Evolutionary conservation across 352 stramenopile species (phyloP).

Genomic region (Phytophthora pini): DNA sequence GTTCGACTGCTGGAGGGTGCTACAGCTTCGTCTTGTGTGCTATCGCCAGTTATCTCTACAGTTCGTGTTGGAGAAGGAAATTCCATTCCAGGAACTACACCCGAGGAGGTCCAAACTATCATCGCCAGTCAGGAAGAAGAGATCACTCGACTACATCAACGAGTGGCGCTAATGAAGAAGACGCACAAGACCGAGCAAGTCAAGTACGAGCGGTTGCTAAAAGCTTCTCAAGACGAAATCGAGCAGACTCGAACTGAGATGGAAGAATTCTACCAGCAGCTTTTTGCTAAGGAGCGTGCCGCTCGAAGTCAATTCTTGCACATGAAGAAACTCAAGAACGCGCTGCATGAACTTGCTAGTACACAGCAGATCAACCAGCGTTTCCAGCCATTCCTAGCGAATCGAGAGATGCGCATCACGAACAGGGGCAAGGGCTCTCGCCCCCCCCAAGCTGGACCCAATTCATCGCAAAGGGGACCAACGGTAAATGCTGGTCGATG

Average conservation of each 20-base stretch:
- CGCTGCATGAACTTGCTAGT: constrained; percentile 56
- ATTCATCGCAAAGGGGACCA: constrained; percentile 14
- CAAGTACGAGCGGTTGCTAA: constrained; percentile 61
- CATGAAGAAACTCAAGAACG: constrained; percentile 81
- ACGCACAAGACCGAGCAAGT: constrained; percentile 47
- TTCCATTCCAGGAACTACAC: constrained; percentile 10
- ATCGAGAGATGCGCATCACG: constrained; percentile 43
- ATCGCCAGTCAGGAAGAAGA: constrained; percentile 72
- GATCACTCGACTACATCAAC: constrained; percentile 68
- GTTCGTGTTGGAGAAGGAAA: constrained; percentile 1
- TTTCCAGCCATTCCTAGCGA: constrained; percentile 46
- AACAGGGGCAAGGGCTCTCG: constrained; percentile 15
- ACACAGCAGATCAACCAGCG: constrained; percentile 67
- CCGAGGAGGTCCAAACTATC: constrained; percentile 45
- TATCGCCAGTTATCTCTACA: constrained; percentile 6
- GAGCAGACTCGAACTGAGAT: constrained; percentile 49
- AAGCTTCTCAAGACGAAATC: constrained; percentile 54
- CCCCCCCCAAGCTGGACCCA: constrained; percentile 1
- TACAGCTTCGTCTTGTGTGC: constrained; percentile 9
- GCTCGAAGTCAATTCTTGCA: constrained; percentile 67
- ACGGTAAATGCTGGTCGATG: constrained; percentile 22
- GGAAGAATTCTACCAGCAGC: constrained; percentile 55
- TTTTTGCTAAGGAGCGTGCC: constrained; percentile 66
- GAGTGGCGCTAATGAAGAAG: constrained; percentile 70
- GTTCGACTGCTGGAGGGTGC: constrained; percentile 48